These are phyloP conservation scores for Aspergillus candidus DNA, from an alignment of 2,329 filamentous ascomycete genomes.

Conservation along the genomic window DNA sequence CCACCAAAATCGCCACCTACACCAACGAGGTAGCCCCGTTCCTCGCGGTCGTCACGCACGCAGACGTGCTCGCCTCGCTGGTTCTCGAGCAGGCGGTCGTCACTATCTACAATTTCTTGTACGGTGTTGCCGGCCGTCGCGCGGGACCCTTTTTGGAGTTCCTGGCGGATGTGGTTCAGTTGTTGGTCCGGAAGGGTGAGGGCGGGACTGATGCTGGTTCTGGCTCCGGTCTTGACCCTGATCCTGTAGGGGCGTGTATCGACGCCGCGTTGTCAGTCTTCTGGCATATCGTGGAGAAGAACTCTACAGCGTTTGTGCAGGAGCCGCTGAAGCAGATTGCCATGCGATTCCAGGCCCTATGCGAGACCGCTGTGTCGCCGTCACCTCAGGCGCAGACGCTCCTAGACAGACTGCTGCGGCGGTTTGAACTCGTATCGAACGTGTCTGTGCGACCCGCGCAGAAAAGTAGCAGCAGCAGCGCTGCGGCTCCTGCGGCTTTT, in stretches of 20 bases:
- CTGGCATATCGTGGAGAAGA: slow-evolving; percentile 30
- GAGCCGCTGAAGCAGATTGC: slow-evolving; percentile 17
- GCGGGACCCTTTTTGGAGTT: slow-evolving; percentile 31
- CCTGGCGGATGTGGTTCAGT: slow-evolving; percentile 16
- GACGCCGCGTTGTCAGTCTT: slow-evolving; percentile 21
- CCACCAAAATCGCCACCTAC: slow-evolving; percentile 14
- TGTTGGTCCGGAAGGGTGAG: neutral
- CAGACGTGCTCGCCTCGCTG: slow-evolving; percentile 37
- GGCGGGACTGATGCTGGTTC: neutral
- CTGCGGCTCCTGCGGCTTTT: slow-evolving; percentile 7
- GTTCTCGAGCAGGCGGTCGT: slow-evolving; percentile 38
- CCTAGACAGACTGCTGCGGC: slow-evolving; percentile 14
- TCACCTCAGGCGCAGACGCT: no score
- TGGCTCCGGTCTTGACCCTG: neutral
- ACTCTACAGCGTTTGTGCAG: slow-evolving; percentile 32
- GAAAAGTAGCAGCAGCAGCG: neutral
- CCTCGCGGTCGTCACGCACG: slow-evolving; percentile 37
- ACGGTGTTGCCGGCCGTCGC: slow-evolving; percentile 35
- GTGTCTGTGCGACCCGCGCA: neutral
- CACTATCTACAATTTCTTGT: slow-evolving; percentile 43
- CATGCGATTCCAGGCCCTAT: slow-evolving; percentile 12
- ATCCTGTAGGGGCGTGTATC: slow-evolving; percentile 7
- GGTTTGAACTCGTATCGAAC: slow-evolving; percentile 17
- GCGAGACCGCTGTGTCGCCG: slow-evolving; percentile 5
- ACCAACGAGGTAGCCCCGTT: slow-evolving; percentile 34